A percentile compares a stretch with the other conserved stretches of the same genome.
Conservation (phyloP, 73 alveolate genomes). For the Durusdinium trenchii region DNA sequence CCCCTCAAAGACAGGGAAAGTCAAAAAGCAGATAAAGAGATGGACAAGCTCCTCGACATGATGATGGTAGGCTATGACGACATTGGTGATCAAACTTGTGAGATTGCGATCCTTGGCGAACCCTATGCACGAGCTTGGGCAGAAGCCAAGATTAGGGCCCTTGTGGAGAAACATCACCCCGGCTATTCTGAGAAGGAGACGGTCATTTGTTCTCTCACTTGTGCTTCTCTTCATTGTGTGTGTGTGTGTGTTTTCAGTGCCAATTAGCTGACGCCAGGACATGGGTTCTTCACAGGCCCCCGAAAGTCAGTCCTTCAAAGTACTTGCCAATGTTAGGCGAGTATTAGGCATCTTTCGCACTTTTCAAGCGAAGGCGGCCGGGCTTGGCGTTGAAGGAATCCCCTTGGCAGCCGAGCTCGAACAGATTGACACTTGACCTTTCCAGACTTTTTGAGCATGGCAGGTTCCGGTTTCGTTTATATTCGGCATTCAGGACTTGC, state of each 20-base stretch:
- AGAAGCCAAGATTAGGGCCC: slow-evolving; percentile 30
- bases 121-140: slow-evolving; percentile 44
- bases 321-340: background rate
- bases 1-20: too few species aligned
- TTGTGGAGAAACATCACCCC: slow-evolving; percentile 70
- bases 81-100: background rate
- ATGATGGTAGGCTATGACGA: slow-evolving; percentile 5
- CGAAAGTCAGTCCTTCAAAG: background rate
- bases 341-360: background rate
- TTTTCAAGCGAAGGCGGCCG: slow-evolving; percentile 29
- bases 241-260: background rate
- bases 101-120: slow-evolving; percentile 68
- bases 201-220: background rate
- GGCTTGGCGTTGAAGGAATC: slow-evolving; percentile 42
- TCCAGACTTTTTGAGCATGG: background rate
- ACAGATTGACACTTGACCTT: slow-evolving; percentile 11
- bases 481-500: too few species aligned
- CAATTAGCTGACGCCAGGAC: background rate
- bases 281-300: background rate
- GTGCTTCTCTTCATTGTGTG: background rate
- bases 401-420: slow-evolving; percentile 43
- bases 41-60: slow-evolving; percentile 30
- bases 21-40: background rate
- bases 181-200: slow-evolving; percentile 59
- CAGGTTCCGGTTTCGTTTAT: too few species aligned